These are phyloP conservation scores for Colletotrichum sublineola DNA, from an alignment of 2,329 filamentous ascomycete species.

Conservation along the genomic window DNA sequence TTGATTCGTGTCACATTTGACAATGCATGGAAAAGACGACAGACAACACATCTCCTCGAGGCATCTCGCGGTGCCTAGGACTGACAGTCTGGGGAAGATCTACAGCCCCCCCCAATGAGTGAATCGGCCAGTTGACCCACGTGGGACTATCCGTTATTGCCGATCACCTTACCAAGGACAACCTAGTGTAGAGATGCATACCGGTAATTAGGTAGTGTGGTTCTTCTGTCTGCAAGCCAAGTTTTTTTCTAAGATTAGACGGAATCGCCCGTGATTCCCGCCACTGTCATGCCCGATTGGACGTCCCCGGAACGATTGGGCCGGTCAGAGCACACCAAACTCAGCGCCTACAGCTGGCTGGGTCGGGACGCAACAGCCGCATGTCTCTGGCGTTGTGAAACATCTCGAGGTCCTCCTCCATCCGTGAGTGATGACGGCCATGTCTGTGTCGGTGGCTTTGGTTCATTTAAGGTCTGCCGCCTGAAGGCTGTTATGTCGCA, in stretches of 20 bases:
- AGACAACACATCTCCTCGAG: no score
- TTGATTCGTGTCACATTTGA: background rate
- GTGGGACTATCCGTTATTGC: background rate
- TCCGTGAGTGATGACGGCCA: slow-evolving; percentile 8
- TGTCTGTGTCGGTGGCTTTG: background rate
- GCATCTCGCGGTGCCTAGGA: background rate
- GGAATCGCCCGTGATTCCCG: background rate
- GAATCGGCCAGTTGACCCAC: background rate
- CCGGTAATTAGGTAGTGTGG: no score
- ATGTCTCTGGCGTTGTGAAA: slow-evolving; percentile 25
- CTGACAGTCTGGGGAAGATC: background rate
- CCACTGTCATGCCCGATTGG: background rate
- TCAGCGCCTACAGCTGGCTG: background rate
- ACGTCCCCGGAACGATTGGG: slow-evolving; percentile 8
- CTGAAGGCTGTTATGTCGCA: background rate
- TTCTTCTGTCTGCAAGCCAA: background rate
- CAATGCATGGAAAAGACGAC: background rate
- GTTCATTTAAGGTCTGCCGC: slow-evolving; percentile 4
- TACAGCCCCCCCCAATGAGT: no score
- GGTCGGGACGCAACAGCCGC: background rate
- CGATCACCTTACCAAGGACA: background rate
- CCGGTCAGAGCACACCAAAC: slow-evolving; percentile 26
- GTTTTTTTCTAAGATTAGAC: slow-evolving; percentile 8
- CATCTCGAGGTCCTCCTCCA: slow-evolving; percentile 2
- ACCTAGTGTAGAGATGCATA: background rate